Base-by-base conservation (phyloP, 2,329 filamentous ascomycete species). In the Rhinocladiella mackenziei region DNA sequence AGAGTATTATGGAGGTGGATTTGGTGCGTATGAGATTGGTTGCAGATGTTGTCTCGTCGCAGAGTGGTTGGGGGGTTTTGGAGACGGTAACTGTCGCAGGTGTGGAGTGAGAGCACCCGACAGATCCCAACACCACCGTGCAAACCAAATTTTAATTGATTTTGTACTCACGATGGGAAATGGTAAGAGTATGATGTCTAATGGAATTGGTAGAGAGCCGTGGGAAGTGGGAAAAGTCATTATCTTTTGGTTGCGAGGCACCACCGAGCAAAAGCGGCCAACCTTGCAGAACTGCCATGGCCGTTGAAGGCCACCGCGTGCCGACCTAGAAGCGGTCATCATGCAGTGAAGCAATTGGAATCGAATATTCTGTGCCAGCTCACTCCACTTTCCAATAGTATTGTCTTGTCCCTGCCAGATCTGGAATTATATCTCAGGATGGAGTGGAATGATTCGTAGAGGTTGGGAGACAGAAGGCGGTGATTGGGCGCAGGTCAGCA, bases 1-100 rank as follows among this genome's bases (percentile, higher is more conserved):
- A 35, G 26, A 42, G 31, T 43, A 36, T 22, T 43, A 48, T 42
- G 42, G 31, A 39, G 32, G 34, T 41, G 43, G 39, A 34, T 39
- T 39, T 51, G 48, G 51, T 45, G 51, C 51, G 51, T 54, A 51
- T 40, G 44, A 54, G 51, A 46, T 42, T 48, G 43, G 51, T 54
- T 33, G 39, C 51, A 49, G 39, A 23, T 49, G 48, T 42, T 20
- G 51, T 46, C 35, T 46, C 23, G 51, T 39, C 22, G 19, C 29
- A 36, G 37, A 48, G 48, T 49, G 48, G 44, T 45, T 49, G 51
- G 38, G 23, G 48, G 34, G 38, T 29, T 48, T 54, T 40, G 35
- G 48, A 53, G 50, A 53, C 50, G 48, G 36, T 14, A 47, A 48
- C 46, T 53, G 50, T 53, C 31, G 48, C 46, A 53, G 43, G 23